phyloP scores from a whole-genome alignment of 2,329 filamentous ascomycete genomes.

The Penicillium sp. region DNA sequence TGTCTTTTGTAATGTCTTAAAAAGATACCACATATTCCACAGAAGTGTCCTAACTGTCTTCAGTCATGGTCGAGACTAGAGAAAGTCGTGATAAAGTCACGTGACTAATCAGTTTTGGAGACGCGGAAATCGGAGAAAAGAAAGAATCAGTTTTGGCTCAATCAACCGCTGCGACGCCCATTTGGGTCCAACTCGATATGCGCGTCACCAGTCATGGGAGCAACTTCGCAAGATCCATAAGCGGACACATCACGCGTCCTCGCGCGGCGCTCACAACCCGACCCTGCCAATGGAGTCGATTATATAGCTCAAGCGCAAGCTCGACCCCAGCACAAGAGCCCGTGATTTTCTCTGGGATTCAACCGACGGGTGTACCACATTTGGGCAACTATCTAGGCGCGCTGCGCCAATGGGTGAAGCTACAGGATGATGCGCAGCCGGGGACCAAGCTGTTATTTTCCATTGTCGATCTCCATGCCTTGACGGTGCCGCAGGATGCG shows the following conservation, averaged over 20 bases:
- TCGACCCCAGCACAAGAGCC: constrained; percentile 20
- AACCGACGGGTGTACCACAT: constrained; percentile 90
- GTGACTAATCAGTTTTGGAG: constrained; percentile 7
- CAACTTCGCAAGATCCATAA: constrained; percentile 2
- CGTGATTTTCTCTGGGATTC: constrained; percentile 89
- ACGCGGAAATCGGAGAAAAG: constrained; percentile 2
- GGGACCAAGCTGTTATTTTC: constrained; percentile 69
- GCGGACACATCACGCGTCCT: constrained; percentile 2
- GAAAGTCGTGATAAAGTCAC: constrained; percentile 7
- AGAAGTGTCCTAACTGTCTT: too few relatives aligned
- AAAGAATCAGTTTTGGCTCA: constrained; percentile 1
- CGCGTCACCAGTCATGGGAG: constrained; percentile 1
- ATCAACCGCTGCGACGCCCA: neutral
- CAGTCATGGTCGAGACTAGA: too few relatives aligned
- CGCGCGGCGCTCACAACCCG: constrained; percentile 3
- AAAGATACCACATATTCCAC: too few relatives aligned
- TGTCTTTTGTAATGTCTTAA: too few relatives aligned
- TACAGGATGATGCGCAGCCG: constrained; percentile 60
- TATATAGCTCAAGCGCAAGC: constrained; percentile 10
- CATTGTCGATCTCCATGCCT: constrained; percentile 88
- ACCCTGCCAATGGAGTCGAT: constrained; percentile 11
- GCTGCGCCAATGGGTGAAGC: constrained; percentile 72
- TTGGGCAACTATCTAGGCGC: constrained; percentile 94
- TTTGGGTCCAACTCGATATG: constrained; percentile 7
- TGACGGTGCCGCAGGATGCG: constrained; percentile 69